Evolutionary conservation across 345 rosid species (phyloP).

Genomic region (Moricandia moricandioides): DNA sequence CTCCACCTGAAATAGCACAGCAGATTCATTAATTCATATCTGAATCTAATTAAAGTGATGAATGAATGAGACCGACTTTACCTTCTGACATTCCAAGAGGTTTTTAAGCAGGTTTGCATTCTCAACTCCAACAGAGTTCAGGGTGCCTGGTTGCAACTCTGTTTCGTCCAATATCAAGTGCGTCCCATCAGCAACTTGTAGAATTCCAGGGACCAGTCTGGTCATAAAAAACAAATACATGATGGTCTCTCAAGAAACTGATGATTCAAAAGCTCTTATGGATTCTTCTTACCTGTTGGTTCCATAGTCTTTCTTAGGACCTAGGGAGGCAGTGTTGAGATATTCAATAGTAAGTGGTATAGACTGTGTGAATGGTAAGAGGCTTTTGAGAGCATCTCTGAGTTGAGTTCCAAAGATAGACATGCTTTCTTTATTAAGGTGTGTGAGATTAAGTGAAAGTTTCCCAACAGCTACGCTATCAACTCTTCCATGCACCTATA

Average conservation of each 20-base stretch:
- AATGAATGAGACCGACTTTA: constrained; percentile 22
- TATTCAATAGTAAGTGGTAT: constrained; percentile 65
- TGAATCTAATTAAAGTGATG: neutral
- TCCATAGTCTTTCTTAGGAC: constrained; percentile 81
- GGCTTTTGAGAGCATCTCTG: constrained; percentile 47
- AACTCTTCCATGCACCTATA: constrained; percentile 77
- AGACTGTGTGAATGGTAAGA: constrained; percentile 65
- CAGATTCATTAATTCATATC: neutral
- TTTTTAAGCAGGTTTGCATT: constrained; percentile 67
- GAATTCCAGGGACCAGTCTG: constrained; percentile 69
- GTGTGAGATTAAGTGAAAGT: constrained; percentile 70
- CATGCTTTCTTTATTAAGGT: constrained; percentile 62
- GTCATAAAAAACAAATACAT: constrained; percentile 5
- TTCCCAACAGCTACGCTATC: constrained; percentile 86
- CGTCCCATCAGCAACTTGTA: constrained; percentile 80
- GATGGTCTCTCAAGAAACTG: neutral
- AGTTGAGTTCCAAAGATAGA: constrained; percentile 61
- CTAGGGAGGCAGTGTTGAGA: constrained; percentile 64
- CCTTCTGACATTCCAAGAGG: constrained; percentile 75
- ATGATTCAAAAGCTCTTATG: neutral
- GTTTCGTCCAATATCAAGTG: constrained; percentile 83
- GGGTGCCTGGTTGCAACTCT: constrained; percentile 67
- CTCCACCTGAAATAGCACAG: constrained; percentile 58
- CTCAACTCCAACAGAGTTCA: constrained; percentile 73
- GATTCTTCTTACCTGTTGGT: constrained; percentile 51